Evolutionary conservation across 2,329 filamentous ascomycete genomes (phyloP), one percentile per base, ranked within the genome.

Genomic region (Cryphonectria radicalis): DNA sequence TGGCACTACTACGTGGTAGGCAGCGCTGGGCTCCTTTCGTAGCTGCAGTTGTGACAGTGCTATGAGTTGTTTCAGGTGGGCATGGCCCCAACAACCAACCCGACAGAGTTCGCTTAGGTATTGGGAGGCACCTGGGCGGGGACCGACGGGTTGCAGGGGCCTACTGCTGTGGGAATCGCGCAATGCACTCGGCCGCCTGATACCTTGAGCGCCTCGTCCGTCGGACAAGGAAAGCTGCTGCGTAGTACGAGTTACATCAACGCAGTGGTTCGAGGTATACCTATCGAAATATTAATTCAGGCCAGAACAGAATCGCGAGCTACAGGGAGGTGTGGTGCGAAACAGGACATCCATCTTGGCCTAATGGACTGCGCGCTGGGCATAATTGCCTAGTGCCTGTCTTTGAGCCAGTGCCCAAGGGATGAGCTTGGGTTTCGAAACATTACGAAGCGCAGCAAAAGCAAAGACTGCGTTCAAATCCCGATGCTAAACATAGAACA

Each of bases 401-500:
- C 11, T 35, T 25, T 25, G 42, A 17, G 17, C 4, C n/a, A 53
- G 50, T 50, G 50, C 28, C 43, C 2, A 46, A 40, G 37, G 37
- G n/a, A 28, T 3, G 22, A 22, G 32, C 35, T 62, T 62, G 4
- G 59, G 59, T 19, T n/a, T 40, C 35, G 35, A 37, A 37, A 62
- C 65, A 40, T 37, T 17, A 67, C 25, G 17, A 35, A 40, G 22
- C 32, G 53, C 59, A 40, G 50, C 35, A 42, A 43, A 57, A 37
- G 19, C 35, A 60, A 25, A 55, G 32, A 25, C 14, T 13, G 50
- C n/a, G 62, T 8, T 17, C n/a, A 11, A 14, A 28, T 22, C 25
- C 37, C 40, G 40, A 25, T 64, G n/a, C 62, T 64, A 64, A 64
- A 64, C 40, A 64, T 64, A 64, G 62, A 32, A 63, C 60, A 63